These are phyloP conservation scores for Tetraselmis striata DNA, from an alignment of 139 green algal genomes.

Conservation along the genomic window DNA sequence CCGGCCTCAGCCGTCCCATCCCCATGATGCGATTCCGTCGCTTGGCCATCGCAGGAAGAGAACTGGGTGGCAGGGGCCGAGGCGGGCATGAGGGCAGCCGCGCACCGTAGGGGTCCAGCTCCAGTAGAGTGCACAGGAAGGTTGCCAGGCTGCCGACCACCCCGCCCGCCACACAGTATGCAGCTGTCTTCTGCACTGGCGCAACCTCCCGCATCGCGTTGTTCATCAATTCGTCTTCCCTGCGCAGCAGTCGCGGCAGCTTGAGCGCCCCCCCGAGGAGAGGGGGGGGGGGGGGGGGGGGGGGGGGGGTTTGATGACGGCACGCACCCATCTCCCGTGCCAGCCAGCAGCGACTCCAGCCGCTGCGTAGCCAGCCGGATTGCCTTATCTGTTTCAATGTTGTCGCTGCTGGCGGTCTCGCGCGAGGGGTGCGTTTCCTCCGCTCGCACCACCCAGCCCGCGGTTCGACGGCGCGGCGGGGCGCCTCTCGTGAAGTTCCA, in stretches of 20 bases:
- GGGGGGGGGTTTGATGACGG: no score
- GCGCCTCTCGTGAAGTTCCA: no score
- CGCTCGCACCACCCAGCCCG: no score
- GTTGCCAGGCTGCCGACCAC: not conserved
- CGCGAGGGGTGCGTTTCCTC: no score
- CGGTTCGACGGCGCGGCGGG: no score
- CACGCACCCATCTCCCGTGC: no score
- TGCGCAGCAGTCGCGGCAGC: not conserved
- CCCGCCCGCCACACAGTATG: not conserved
- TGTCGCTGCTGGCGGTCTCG: no score
- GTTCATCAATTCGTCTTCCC: not conserved
- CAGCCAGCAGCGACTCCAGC: no score
- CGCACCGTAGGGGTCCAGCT: not conserved
- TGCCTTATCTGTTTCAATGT: no score
- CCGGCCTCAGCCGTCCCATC: not conserved
- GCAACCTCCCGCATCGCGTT: not conserved
- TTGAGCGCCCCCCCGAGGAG: no score
- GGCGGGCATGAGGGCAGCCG: not conserved
- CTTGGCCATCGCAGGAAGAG: not conserved
- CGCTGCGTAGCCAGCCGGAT: no score
- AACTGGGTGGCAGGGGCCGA: not conserved
- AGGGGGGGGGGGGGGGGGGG: no score
- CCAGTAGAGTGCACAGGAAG: not conserved
- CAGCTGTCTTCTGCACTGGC: not conserved
- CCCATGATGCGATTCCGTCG: not conserved